These are phyloP conservation scores for Mesembryanthemum crystallinum DNA, from an alignment of 148 eudicot species.

Conservation along the genomic window DNA sequence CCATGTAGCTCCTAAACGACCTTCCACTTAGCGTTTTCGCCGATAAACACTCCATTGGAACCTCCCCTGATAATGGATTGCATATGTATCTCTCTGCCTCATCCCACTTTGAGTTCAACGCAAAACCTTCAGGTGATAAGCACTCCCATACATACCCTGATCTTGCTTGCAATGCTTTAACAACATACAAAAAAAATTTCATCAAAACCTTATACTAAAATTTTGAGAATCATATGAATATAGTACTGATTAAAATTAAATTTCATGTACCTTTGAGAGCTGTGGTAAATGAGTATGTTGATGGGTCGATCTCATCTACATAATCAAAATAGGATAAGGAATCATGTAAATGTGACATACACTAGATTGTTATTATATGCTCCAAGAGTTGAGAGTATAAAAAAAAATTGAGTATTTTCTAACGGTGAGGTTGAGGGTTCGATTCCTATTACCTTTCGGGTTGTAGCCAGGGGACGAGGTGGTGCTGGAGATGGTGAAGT, in stretches of 20 bases:
- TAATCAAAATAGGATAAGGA: too few relatives aligned
- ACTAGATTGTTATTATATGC: too few relatives aligned
- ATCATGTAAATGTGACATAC: too few relatives aligned
- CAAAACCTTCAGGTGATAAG: constrained; percentile 65
- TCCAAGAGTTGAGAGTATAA: too few relatives aligned
- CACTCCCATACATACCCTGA: constrained; percentile 75
- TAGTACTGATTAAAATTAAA: not conserved
- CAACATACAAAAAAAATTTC: not conserved
- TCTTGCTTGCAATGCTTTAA: constrained; percentile 81
- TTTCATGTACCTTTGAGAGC: constrained; percentile 75
- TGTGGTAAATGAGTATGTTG: constrained; percentile 86
- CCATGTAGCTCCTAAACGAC: constrained; percentile 49
- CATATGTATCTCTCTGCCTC: constrained; percentile 93
- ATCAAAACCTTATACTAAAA: not conserved
- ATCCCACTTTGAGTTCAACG: constrained; percentile 86
- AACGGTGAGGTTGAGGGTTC: not conserved
- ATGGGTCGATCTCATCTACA: constrained; percentile 87
- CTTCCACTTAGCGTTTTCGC: constrained; percentile 75
- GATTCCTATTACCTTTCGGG: constrained; percentile 46
- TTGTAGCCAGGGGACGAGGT: constrained; percentile 90
- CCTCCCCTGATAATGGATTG: constrained; percentile 87
- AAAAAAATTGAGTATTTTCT: too few relatives aligned
- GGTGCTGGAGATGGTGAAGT: constrained; percentile 79
- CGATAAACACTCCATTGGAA: constrained; percentile 91
- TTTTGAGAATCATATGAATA: not conserved